phyloP scores from a whole-genome alignment of 2,329 filamentous ascomycete genomes.

The Karstenula rhodostoma region DNA sequence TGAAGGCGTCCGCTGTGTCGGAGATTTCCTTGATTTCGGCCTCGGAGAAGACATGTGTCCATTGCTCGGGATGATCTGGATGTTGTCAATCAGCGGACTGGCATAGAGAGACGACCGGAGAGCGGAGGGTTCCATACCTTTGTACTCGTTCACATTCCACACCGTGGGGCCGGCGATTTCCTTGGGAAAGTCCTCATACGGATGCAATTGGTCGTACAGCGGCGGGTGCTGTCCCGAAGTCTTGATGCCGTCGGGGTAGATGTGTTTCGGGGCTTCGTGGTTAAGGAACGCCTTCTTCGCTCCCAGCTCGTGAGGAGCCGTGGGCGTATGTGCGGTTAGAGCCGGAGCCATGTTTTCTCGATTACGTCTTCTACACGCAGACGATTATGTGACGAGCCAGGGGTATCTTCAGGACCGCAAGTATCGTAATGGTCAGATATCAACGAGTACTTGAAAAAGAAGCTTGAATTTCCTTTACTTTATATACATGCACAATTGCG shows the following conservation, averaged over 20 bases:
- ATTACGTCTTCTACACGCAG: not conserved
- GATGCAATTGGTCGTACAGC: conserved; percentile 68
- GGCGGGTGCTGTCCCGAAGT: conserved; percentile 78
- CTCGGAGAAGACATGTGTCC: conserved; percentile 74
- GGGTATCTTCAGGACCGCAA: conserved; percentile 1
- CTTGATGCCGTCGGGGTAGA: conserved; percentile 72
- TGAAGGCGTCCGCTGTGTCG: conserved; percentile 72
- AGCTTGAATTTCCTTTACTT: not conserved
- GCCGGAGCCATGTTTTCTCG: conserved; percentile 49
- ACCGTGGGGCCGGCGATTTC: conserved; percentile 75
- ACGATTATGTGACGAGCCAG: not conserved
- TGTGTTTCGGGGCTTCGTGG: conserved; percentile 50
- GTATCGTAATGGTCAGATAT: not conserved
- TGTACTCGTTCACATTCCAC: conserved; percentile 74
- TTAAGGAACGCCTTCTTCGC: conserved; percentile 22
- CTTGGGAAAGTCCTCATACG: conserved; percentile 75
- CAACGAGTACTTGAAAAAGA: not conserved
- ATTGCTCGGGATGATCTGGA: conserved; percentile 67
- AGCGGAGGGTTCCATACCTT: conserved; percentile 20
- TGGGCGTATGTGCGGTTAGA: conserved; percentile 48
- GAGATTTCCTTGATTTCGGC: conserved; percentile 74
- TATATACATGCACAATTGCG: conserved; percentile 23
- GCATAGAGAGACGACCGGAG: not conserved
- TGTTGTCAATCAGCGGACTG: not conserved
- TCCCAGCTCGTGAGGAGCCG: conserved; percentile 49